phyloP scores from a whole-genome alignment of 495 filamentous ascomycete species.

The Cercophora sp. region DNA sequence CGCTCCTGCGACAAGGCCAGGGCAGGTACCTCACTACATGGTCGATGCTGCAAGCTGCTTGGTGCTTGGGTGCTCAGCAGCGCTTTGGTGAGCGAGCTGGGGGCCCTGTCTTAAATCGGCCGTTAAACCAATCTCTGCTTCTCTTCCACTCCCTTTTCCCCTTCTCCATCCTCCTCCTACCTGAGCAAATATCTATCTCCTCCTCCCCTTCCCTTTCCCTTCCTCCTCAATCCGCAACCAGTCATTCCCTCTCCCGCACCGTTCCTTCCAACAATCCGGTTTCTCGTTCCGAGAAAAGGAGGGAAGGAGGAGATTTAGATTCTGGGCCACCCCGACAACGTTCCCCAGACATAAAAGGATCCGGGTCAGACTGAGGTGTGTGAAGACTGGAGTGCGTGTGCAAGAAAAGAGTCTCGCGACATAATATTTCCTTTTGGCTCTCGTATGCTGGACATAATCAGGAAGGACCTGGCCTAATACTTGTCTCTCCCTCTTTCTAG shows the following conservation, averaged over 20 bases:
- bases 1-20: conserved; percentile 24
- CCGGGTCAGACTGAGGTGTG: conserved; percentile 24
- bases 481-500: conserved; percentile 10
- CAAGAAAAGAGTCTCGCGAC: conserved; percentile 6
- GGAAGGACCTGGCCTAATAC: conserved; percentile 8
- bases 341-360: conserved; percentile 27
- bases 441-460: conserved; percentile 15
- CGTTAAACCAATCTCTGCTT: conserved; percentile 44
- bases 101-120: conserved; percentile 50
- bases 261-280: conserved; percentile 42
- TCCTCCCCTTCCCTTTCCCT: conserved; percentile 46
- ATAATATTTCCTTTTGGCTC: too few species aligned
- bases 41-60: conserved; percentile 30
- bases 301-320: conserved; percentile 40
- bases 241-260: conserved; percentile 45
- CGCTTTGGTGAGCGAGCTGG: conserved; percentile 26
- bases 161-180: conserved; percentile 54
- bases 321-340: conserved; percentile 29
- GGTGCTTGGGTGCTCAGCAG: conserved; percentile 26
- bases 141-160: conserved; percentile 52
- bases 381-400: conserved; percentile 1
- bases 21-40: conserved; percentile 27
- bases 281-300: conserved; percentile 34
- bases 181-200: conserved; percentile 53
- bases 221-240: conserved; percentile 55